Conservation (phyloP, 2,329 filamentous ascomycete species). For the Colletotrichum endophyticum region DNA sequence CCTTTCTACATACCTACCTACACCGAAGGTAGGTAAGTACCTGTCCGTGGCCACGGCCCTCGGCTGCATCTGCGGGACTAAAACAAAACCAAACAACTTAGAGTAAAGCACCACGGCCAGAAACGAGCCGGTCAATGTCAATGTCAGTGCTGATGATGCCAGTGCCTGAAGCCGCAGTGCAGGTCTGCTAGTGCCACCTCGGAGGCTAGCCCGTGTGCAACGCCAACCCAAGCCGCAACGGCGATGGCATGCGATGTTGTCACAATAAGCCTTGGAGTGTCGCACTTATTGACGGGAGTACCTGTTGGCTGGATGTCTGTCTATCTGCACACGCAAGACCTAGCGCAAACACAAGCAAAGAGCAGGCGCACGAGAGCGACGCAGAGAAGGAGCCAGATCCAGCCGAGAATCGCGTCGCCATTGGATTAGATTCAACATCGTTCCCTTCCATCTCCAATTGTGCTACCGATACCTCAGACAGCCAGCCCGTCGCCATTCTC, state of each 20-base stretch:
- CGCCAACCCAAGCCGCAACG: neutral
- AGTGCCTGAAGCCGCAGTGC: too few relatives aligned
- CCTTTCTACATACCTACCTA: neutral
- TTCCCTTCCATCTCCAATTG: too few relatives aligned
- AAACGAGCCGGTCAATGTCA: neutral
- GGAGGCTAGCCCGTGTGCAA: neutral
- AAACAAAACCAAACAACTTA: neutral
- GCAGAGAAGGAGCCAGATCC: neutral
- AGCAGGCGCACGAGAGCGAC: neutral
- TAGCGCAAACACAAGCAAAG: too few relatives aligned
- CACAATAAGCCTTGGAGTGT: constrained; percentile 1
- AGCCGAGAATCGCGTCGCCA: neutral
- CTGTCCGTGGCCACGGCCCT: neutral
- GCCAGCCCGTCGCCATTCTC: neutral
- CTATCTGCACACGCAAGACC: neutral
- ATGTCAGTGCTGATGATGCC: neutral
- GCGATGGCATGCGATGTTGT: neutral
- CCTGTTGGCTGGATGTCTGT: neutral
- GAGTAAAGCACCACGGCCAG: neutral
- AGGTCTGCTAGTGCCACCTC: too few relatives aligned
- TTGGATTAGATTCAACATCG: neutral
- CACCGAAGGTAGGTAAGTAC: neutral
- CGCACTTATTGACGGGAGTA: neutral
- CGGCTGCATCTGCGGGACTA: neutral
- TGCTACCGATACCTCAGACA: neutral